A percentile compares a stretch with the other conserved stretches of the same genome.
phyloP scores from a whole-genome alignment of 164 flowering plant genomes.

The Piper longum region DNA sequence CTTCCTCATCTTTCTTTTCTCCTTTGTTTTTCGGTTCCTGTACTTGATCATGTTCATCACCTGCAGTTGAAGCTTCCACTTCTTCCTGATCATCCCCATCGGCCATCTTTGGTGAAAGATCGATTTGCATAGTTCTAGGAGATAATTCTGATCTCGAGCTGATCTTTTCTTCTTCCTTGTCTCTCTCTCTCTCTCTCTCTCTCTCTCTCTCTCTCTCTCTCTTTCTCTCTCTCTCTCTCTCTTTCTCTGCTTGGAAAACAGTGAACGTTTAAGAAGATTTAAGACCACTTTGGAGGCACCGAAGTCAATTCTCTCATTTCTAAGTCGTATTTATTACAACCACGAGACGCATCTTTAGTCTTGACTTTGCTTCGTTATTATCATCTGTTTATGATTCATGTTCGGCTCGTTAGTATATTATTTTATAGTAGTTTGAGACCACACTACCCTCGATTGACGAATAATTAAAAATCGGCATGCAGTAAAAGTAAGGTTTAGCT shows the following conservation, averaged over 20 bases:
- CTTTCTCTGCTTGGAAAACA: neutral
- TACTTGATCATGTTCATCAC: neutral
- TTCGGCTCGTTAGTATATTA: neutral
- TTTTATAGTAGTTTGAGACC: neutral
- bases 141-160: too few relatives aligned
- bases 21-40: neutral
- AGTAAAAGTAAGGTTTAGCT: too few relatives aligned
- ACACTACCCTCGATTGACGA: neutral
- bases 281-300: slow-evolving; percentile 5
- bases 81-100: neutral
- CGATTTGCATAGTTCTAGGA: slow-evolving; percentile 2
- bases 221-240: neutral
- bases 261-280: neutral
- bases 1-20: neutral
- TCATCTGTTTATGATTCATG: neutral
- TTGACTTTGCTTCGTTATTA: slow-evolving; percentile 5
- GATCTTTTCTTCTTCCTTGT: neutral
- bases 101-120: slow-evolving; percentile 3
- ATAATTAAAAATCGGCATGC: too few relatives aligned
- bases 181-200: neutral
- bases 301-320: slow-evolving; percentile 4
- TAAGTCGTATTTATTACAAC: slow-evolving; percentile 3
- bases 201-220: slow-evolving; percentile 2
- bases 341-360: slow-evolving; percentile 4
- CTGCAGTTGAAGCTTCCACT: neutral